Evolutionary conservation across 768 basidiomycete species (phyloP).

Genomic region (Kwoniella dendrophila): DNA sequence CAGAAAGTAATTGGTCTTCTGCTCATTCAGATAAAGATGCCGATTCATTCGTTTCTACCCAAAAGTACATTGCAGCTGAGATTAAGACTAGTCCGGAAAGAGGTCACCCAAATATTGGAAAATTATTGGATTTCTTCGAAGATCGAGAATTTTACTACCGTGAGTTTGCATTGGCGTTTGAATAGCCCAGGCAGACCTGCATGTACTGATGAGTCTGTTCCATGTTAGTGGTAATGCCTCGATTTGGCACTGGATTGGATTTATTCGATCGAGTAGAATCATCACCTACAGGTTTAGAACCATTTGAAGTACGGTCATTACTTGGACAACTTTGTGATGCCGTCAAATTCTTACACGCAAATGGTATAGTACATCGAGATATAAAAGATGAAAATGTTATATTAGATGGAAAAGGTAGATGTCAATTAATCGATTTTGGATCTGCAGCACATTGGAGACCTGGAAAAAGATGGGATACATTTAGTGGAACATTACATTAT

Average conservation of each 20-base stretch:
- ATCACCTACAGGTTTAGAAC: slow-evolving; percentile 80
- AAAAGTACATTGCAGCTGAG: slow-evolving; percentile 45
- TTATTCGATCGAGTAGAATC: slow-evolving; percentile 93
- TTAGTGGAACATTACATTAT: slow-evolving; percentile 68
- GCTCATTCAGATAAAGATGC: slow-evolving; percentile 11
- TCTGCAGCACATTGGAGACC: slow-evolving; percentile 63
- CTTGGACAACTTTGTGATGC: slow-evolving; percentile 94
- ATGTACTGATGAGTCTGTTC: not conserved
- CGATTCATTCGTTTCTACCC: slow-evolving; percentile 27
- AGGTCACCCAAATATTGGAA: slow-evolving; percentile 94
- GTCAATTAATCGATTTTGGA: slow-evolving; percentile 95
- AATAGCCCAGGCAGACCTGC: not conserved
- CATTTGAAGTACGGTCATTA: slow-evolving; percentile 74
- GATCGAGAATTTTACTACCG: slow-evolving; percentile 92
- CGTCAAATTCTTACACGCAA: slow-evolving; percentile 79
- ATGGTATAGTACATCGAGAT: slow-evolving; percentile 95
- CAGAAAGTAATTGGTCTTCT: slow-evolving; percentile 22
- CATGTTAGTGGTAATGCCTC: slow-evolving; percentile 68
- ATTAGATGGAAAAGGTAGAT: slow-evolving; percentile 68
- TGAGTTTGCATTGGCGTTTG: slow-evolving; percentile 28
- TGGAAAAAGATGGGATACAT: slow-evolving; percentile 59
- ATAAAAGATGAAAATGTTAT: slow-evolving; percentile 91
- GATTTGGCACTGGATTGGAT: slow-evolving; percentile 66
- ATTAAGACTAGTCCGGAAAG: slow-evolving; percentile 52
- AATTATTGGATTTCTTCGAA: slow-evolving; percentile 93